Evolutionary conservation across 768 basidiomycete species (phyloP).

Genomic region (Russula compacta): DNA sequence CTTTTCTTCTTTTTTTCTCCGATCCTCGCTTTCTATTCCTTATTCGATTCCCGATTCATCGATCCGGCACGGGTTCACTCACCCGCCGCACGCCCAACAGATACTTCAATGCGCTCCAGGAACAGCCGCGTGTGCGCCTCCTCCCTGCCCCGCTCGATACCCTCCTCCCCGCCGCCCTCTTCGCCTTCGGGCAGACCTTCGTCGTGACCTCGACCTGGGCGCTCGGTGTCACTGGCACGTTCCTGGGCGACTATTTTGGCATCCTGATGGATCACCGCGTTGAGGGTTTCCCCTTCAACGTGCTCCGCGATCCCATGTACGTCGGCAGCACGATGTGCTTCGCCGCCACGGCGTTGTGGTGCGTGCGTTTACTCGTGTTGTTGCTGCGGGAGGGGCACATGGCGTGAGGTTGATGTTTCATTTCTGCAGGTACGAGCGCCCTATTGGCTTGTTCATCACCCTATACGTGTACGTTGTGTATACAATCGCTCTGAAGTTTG

Average conservation of each 20-base stretch:
- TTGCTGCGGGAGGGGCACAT: neutral
- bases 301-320: conserved; percentile 93
- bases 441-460: conserved; percentile 74
- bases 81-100: conserved; percentile 29
- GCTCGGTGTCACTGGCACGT: conserved; percentile 89
- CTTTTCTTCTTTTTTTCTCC: neutral
- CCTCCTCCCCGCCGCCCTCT: conserved; percentile 49
- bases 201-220: conserved; percentile 86
- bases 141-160: conserved; percentile 60
- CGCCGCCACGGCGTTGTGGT: conserved; percentile 81
- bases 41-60: no score
- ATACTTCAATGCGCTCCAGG: conserved; percentile 62
- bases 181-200: conserved; percentile 69
- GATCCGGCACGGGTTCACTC: neutral
- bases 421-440: conserved; percentile 64
- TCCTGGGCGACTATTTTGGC: conserved; percentile 78
- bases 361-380: conserved; percentile 22
- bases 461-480: conserved; percentile 80
- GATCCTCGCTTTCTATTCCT: no score
- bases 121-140: conserved; percentile 63
- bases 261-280: conserved; percentile 83
- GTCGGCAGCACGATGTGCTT: conserved; percentile 92
- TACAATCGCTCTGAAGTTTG: conserved; percentile 72
- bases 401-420: neutral
- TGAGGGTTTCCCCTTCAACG: conserved; percentile 95